Evolutionary conservation across 2,329 filamentous ascomycete genomes (phyloP), one percentile per base, ranked within the genome.

Genomic region (Aspergillus floridensis): DNA sequence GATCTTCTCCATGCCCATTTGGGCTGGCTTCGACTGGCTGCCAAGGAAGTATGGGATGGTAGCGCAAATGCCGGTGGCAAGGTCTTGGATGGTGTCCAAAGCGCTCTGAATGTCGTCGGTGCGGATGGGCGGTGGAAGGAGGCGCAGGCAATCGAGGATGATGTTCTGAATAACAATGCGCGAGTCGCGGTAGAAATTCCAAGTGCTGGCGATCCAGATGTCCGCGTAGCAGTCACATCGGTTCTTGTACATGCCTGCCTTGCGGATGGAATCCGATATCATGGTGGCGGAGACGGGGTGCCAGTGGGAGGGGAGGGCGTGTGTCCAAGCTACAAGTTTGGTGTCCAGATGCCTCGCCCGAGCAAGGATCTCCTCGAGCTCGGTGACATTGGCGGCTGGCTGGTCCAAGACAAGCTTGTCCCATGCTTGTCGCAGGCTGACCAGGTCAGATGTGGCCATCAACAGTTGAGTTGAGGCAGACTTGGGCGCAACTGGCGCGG

Each of bases 211-310:
- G 3, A 69, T 66, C 69, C 70, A 73, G 24, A 71, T 52, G 22
- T 72, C 69, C 1, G 62, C 22, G 55, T 73, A 73, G 59, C 70
- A 72, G 59, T 73, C 70, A n/a, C 70, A 71, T 6, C 66, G 64
- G 54, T 63, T 59, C 1, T 59, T 49, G 53, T 66, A 73, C 14
- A 71, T 55, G 0, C 70, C 70, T 5, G 68, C 66, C 1, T 65
- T 54, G 1, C 64, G 69, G n/a, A 72, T 65, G 2, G 70, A 68
- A 24, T 64, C 58, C 0, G 69, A 70, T 14, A 72, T 65, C 4
- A 60, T 60, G 16, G 60, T 61, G 10, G 70, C 70, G 11, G 63
- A 59, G 1, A 63, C 41, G 4, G 68, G 67, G 0, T 56, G 56
- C 70, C 70, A 72, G 46, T 70, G 57, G 8, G 55, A 11, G 2